Evolutionary conservation across 208 protist genomes (phyloP), one percentile per base, ranked within the genome.

Genomic region (Kentomonas sorsogonicus): DNA sequence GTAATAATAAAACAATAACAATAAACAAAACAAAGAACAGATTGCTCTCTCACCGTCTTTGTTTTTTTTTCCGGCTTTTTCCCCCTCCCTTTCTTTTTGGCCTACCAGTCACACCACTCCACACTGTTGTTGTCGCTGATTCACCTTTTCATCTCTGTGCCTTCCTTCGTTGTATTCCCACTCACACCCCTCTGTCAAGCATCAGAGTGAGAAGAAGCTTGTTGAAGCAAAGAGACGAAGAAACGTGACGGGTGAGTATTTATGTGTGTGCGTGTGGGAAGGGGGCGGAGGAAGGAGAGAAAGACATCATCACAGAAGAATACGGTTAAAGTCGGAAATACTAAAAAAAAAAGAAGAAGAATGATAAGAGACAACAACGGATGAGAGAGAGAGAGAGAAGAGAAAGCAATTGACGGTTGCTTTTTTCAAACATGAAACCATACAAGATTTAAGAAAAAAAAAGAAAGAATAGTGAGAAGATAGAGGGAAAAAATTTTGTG

Each of bases 51-150:
- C 11, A 41, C 16, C 38, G 11, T 41, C 16, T n/a, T 20, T 44
- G 15, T 62, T 31, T 53, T 41, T 68, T 68, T 51, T 54, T 44
- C 27, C 4, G 11, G 16, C 43, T 68, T 36, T 67, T 7, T 48
- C 46, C 53, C 11, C 29, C 16, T 23, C 29, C 11, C 5, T 53
- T 16, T 53, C 13, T 30, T 53, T 41, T 41, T 41, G n/a, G 16
- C 11, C 22, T 48, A 48, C 25, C 25, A 20, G 16, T 48, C 16
- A 20, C 25, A 27, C n/a, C 25, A 27, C 25, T 25, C 25, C 43
- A 25, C 25, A 22, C 43, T 27, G 7, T 25, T 26, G n/a, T 18
- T 26, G n/a, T 27, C 16, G 6, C 16, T 27, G n/a, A 26, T 48
- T 20, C 10, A 26, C 25, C n/a, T 48, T 48, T 48, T 48, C 9